Percentiles rank a stretch among this genome's conserved stretches.
phyloP scores from a whole-genome alignment of 1,284 basidiomycete genomes.

The Tilletia setariae region DNA sequence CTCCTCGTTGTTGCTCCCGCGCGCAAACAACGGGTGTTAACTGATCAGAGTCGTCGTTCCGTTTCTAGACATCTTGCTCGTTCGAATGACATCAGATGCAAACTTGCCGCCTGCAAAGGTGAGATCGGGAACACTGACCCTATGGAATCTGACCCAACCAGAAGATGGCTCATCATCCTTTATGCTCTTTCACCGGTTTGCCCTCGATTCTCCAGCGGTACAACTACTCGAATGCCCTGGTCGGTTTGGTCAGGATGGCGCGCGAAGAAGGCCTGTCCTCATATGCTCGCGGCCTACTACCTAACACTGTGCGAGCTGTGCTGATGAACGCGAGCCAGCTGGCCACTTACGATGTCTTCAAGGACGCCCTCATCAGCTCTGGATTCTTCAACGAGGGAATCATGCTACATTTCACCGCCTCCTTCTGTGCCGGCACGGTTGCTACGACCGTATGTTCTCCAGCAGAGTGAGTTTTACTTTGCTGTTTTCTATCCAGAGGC shows the following conservation, averaged over 20 bases:
- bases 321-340: constrained; percentile 59
- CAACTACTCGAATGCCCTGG: constrained; percentile 56
- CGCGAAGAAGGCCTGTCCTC: constrained; percentile 57
- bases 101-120: constrained; percentile 36
- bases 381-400: constrained; percentile 57
- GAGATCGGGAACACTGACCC: background rate
- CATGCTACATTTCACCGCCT: constrained; percentile 58
- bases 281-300: constrained; percentile 58
- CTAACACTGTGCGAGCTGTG: constrained; percentile 60
- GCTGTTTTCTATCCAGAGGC: background rate
- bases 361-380: constrained; percentile 12
- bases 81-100: constrained; percentile 57
- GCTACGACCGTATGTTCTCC: constrained; percentile 57
- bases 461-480: constrained; percentile 28
- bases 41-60: background rate
- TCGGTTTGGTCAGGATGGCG: constrained; percentile 58
- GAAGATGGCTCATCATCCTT: no score
- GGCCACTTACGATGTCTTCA: constrained; percentile 31
- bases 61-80: constrained; percentile 59
- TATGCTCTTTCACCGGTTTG: background rate
- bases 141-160: no score
- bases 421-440: constrained; percentile 60
- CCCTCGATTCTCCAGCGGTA: constrained; percentile 29
- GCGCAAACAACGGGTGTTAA: background rate
- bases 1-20: background rate